Evolutionary conservation across 2,329 filamentous ascomycete species (phyloP), one percentile per base, ranked within the genome.

Genomic region (Aotearoamyces nothofagi): DNA sequence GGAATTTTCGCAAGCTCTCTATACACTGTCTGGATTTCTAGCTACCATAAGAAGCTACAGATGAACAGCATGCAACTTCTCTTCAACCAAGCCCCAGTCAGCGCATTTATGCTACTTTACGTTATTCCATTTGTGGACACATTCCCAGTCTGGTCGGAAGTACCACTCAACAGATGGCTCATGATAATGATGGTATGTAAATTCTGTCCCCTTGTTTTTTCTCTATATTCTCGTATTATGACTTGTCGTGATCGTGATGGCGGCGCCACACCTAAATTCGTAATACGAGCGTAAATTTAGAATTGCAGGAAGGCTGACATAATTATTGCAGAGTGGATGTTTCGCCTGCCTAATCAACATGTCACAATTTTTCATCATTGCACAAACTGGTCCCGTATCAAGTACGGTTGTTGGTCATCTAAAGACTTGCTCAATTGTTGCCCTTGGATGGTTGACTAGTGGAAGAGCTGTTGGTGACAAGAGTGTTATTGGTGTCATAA

Each of bases 51-150:
- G 36, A 74, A 68, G 49, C 58, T 78, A 13, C 60, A 71, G 35
- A 69, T 78, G 54, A 66, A 63, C 38, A 77, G 70, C 50, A 73
- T 76, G 63, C 75, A 79, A 53, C 54, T 80, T 17, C 58, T 80
- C 8, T 69, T 69, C 52, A 78, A 76, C 49, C 73, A 78, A 50
- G 69, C 73, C 2, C 71, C 73, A 2, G 54, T 76, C 2, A 68
- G 70, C 13, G 63, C 66, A 2, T 59, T 74, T 34, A 49, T 78
- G 38, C 59, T 79, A 29, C 59, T 78, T 15, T 77, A 76, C 40
- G 61, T 66, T 19, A 74, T 78, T 35, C 73, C 72, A 0, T 75
- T 77, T 41, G 55, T 69, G 12, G 75, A 80, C 40, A 65, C 59
- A 10, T 68, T 76, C 41, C 71, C 73, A 3, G 55, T 57, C 8